Evolutionary conservation across 495 filamentous ascomycete species (phyloP), one percentile per base, ranked within the genome.

Genomic region (Lasiosphaeris hirsuta): DNA sequence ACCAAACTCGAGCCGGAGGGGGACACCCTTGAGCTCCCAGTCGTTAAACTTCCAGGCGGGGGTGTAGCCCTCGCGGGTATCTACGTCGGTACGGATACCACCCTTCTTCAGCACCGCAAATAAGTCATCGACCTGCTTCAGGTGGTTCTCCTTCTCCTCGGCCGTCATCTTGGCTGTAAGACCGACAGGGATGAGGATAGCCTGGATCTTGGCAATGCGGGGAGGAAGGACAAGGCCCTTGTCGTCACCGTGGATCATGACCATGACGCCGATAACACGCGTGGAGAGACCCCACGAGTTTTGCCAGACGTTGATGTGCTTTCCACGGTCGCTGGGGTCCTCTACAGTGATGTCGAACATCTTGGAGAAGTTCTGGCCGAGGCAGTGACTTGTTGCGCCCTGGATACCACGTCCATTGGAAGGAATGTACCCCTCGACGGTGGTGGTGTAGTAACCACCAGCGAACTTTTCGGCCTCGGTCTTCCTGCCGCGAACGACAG

Each of bases 271-370:
- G 63, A 98, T 92, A 30, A 90, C 86, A 69, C 94, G 88, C 46
- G 93, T 98, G 5, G 91, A 96, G 39, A 97, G 84, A 75, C 94
- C 94, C 94, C 94, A 98, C 5, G 90, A 96, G 78, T 98, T 98
- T 70, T 98, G 94, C 90, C 92, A 97, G 23, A 97, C 92, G 63
- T 90, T 69, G 54, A 96, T 72, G 56, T 87, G 90, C 50, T 83
- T 54, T 47, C 65, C 65, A 61, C 68, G 67, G 45, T 69, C 48
- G 18, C 54, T 78, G 10, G 95, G 95, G 66, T 97, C 91, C 72
- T 98, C 93, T 14, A 98, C 92, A 0, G 87, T 91, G 73, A 98
- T 96, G 68, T 90, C 85, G 73, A 97, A 98, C 94, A 98, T 98
- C 73, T 90, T 96, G 69, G 86, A 89, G 80, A 98, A 97, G 73